phyloP scores from a whole-genome alignment of 2,329 filamentous ascomycete genomes.

The Cladobotryum protrusum region DNA sequence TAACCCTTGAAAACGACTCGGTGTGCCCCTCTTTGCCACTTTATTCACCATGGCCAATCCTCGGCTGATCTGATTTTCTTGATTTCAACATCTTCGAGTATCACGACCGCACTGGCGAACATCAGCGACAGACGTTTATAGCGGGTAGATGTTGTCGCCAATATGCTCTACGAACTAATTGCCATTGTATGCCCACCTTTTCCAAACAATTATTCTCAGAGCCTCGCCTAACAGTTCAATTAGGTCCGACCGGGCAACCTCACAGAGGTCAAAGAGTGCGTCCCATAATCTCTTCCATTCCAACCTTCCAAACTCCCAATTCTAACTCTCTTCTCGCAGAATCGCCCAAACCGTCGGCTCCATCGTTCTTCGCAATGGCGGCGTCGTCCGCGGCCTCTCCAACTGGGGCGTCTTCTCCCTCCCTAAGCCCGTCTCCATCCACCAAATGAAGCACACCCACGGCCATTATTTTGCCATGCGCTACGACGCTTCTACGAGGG shows the following conservation, averaged over 20 bases:
- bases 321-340: constrained; percentile 39
- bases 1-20: neutral
- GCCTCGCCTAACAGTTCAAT: constrained; percentile 13
- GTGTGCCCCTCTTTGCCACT: neutral
- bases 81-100: constrained; percentile 19
- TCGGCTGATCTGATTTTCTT: constrained; percentile 19
- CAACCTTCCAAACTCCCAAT: neutral
- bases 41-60: constrained; percentile 25
- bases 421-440: constrained; percentile 69
- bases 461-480: constrained; percentile 98
- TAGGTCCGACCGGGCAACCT: constrained; percentile 90
- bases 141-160: constrained; percentile 22
- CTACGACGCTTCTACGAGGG: constrained; percentile 71
- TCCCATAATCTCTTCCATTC: constrained; percentile 17
- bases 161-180: constrained; percentile 96
- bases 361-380: constrained; percentile 73
- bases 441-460: constrained; percentile 75
- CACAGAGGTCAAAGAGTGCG: constrained; percentile 90
- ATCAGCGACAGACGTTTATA: no score
- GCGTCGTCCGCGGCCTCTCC: constrained; percentile 83
- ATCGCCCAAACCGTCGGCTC: constrained; percentile 82
- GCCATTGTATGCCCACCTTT: constrained; percentile 65
- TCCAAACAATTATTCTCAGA: neutral
- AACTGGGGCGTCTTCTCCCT: constrained; percentile 96
- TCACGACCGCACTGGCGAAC: no score